Percentiles rank a stretch among this genome's conserved stretches.
Conservation (phyloP, 2,329 filamentous ascomycete genomes). For the Plectosphaerella cucumerina region DNA sequence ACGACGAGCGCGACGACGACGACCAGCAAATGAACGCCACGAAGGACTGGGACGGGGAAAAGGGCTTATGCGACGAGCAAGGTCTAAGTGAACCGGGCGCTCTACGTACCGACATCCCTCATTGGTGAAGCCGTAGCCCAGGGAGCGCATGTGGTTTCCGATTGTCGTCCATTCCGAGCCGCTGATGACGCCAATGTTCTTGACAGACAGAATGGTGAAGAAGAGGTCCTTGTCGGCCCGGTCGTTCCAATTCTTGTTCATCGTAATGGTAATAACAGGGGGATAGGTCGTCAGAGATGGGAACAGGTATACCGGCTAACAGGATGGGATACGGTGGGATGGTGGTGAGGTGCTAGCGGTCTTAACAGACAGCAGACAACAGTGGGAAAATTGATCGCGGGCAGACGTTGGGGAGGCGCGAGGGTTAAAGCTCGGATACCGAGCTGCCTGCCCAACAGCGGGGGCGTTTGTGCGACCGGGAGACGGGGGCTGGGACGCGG, state of each 20-base stretch:
- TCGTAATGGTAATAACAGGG: conserved; percentile 24
- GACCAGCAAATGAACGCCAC: background rate
- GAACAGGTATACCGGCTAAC: conserved; percentile 9
- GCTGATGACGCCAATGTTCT: conserved; percentile 61
- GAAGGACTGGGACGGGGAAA: background rate
- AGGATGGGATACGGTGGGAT: conserved; percentile 8
- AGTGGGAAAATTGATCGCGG: conserved; percentile 29
- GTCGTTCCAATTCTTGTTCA: conserved; percentile 59
- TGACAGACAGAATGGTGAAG: conserved; percentile 58
- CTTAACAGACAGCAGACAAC: conserved; percentile 25
- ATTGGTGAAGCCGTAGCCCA: conserved; percentile 61
- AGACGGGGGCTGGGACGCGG: too few relatives aligned
- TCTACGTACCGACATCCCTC: conserved; percentile 57
- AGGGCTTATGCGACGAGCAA: background rate
- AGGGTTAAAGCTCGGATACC: too few relatives aligned
- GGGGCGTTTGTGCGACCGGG: too few relatives aligned
- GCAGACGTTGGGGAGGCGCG: background rate
- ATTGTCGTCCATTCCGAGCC: conserved; percentile 59
- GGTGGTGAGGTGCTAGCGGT: conserved; percentile 19
- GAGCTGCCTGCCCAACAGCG: too few relatives aligned
- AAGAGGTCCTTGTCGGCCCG: conserved; percentile 60
- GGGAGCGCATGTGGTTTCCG: conserved; percentile 54
- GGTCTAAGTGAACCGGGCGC: background rate
- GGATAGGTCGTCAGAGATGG: conserved; percentile 7
- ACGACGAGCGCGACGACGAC: background rate